These are phyloP conservation scores for Wickerhamiella australiensis DNA, from an alignment of 805 yeast species.

Conservation along the genomic window DNA sequence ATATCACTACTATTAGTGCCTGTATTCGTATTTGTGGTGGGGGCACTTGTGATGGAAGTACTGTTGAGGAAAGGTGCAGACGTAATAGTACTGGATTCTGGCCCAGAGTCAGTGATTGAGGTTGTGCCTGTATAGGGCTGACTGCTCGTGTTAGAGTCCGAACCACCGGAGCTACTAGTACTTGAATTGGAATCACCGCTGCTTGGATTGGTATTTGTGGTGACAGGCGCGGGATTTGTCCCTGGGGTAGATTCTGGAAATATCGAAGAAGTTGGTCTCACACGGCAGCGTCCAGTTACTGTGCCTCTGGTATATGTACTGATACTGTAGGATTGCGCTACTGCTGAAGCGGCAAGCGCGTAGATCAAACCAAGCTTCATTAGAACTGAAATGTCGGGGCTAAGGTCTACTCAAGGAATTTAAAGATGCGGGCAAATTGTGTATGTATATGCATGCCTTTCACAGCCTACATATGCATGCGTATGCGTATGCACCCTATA, in stretches of 20 bases:
- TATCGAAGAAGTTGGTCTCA: neutral
- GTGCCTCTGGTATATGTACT: neutral
- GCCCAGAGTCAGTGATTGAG: too few relatives aligned
- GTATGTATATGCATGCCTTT: too few relatives aligned
- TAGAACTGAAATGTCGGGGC: neutral
- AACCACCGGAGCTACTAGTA: too few relatives aligned
- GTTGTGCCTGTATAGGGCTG: too few relatives aligned
- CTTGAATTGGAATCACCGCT: neutral
- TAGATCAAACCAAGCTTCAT: neutral
- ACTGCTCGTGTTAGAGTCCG: too few relatives aligned
- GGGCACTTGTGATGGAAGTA: too few relatives aligned
- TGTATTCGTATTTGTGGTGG: too few relatives aligned
- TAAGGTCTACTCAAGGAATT: neutral
- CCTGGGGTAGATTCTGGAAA: neutral
- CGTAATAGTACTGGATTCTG: too few relatives aligned
- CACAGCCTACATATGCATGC: too few relatives aligned
- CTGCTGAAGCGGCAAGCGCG: neutral
- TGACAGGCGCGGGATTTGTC: neutral
- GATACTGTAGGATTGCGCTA: neutral
- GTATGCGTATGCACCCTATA: too few relatives aligned
- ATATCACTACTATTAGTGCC: neutral
- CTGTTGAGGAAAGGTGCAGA: too few relatives aligned
- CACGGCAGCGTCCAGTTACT: neutral
- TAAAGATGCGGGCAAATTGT: too few relatives aligned
- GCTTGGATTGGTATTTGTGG: neutral